Conservation (phyloP, 208 protist species). For the Trypanosoma lewisi region DNA sequence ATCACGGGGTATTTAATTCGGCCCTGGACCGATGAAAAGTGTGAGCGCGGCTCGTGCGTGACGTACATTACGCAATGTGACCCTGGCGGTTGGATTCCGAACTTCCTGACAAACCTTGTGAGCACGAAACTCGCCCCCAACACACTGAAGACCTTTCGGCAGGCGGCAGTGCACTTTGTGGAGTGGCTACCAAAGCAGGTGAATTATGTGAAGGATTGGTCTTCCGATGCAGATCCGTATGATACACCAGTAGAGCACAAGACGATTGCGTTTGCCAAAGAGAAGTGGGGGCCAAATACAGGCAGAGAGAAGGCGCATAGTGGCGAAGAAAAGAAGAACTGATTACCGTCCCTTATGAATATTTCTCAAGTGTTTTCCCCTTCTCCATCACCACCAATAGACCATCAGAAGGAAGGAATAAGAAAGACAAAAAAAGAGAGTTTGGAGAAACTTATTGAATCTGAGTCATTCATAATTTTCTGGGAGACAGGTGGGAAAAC, state of each 20-base stretch:
- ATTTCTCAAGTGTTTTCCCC: neutral
- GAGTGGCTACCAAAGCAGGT: constrained; percentile 64
- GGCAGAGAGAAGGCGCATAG: neutral
- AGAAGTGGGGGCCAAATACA: constrained; percentile 40
- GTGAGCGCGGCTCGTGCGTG: constrained; percentile 48
- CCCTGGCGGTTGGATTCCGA: constrained; percentile 80
- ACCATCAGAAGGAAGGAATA: too few relatives aligned
- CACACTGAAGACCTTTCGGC: constrained; percentile 46
- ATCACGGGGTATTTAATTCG: constrained; percentile 86
- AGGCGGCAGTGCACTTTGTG: constrained; percentile 50
- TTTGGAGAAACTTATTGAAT: too few relatives aligned
- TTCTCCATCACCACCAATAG: too few relatives aligned
- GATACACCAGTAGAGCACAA: constrained; percentile 36
- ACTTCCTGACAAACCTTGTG: constrained; percentile 74
- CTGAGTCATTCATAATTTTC: too few relatives aligned
- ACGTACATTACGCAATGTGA: constrained; percentile 89
- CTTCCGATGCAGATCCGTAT: constrained; percentile 20
- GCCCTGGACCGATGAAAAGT: constrained; percentile 48
- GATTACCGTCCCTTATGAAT: neutral
- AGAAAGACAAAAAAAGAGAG: too few relatives aligned
- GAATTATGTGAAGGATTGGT: constrained; percentile 68
- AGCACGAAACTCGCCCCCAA: constrained; percentile 78
- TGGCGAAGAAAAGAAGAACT: neutral
- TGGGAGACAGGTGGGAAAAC: too few relatives aligned
- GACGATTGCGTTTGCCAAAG: constrained; percentile 49